Conservation (phyloP, 768 basidiomycete species). For the Panus rudis region DNA sequence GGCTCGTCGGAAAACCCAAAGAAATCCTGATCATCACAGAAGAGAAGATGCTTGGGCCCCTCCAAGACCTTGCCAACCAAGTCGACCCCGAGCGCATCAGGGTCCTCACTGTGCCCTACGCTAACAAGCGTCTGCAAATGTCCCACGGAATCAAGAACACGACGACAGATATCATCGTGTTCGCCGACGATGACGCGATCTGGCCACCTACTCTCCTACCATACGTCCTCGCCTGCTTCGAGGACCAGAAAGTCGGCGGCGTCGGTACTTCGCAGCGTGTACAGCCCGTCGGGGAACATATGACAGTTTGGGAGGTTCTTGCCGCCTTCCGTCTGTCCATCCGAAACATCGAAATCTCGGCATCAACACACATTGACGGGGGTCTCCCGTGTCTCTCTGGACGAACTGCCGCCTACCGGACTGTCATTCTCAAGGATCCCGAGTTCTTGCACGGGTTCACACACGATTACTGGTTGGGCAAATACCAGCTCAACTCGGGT, state of each 20-base stretch:
- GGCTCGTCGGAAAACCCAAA: constrained; percentile 89
- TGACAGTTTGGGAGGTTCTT: constrained; percentile 95
- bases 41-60: constrained; percentile 83
- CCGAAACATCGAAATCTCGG: constrained; percentile 88
- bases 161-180: constrained; percentile 89
- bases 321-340: constrained; percentile 90
- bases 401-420: constrained; percentile 89
- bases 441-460: constrained; percentile 91
- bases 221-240: constrained; percentile 85
- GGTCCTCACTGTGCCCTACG: constrained; percentile 85
- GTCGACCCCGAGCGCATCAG: constrained; percentile 82
- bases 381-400: constrained; percentile 89
- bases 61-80: constrained; percentile 82
- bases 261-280: constrained; percentile 90
- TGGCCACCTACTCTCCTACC: constrained; percentile 92
- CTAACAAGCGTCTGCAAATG: constrained; percentile 94
- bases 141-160: constrained; percentile 86
- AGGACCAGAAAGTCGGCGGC: constrained; percentile 89
- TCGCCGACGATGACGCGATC: constrained; percentile 93
- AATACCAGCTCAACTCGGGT: constrained; percentile 91
- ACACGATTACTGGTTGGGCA: constrained; percentile 89
- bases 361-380: constrained; percentile 88
- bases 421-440: constrained; percentile 91
- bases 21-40: constrained; percentile 74
- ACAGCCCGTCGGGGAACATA: constrained; percentile 63